Conservation (phyloP, 805 yeast species). For the Wickerhamomyces chambardii region DNA sequence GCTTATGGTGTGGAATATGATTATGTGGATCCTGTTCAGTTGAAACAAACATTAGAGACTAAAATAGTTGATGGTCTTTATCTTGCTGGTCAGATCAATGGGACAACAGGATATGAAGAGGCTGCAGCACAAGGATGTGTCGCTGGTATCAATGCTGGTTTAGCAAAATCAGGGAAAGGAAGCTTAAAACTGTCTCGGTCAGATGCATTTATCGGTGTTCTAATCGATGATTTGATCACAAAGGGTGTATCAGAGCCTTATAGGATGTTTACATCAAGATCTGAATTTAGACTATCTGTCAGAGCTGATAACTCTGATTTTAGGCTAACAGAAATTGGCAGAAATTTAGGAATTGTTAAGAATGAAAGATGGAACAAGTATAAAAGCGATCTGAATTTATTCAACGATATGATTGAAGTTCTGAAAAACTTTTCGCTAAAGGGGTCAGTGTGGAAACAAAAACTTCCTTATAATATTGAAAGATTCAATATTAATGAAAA, state of each 20-base stretch:
- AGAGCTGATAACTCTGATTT: conserved; percentile 93
- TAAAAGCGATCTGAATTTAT: conserved; percentile 30
- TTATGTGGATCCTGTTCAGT: conserved; percentile 88
- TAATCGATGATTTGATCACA: conserved; percentile 88
- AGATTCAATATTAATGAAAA: conserved; percentile 26
- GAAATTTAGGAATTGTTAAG: conserved; percentile 55
- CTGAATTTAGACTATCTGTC: conserved; percentile 85
- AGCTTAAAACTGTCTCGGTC: conserved; percentile 57
- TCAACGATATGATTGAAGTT: conserved; percentile 33
- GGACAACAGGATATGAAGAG: conserved; percentile 98
- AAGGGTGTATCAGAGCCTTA: conserved; percentile 97
- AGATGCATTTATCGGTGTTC: conserved; percentile 87
- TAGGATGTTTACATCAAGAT: conserved; percentile 94
- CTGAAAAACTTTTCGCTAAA: conserved; percentile 38
- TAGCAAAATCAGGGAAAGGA: conserved; percentile 28
- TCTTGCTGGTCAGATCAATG: conserved; percentile 96
- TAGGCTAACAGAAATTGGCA: conserved; percentile 68
- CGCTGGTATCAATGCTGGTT: conserved; percentile 95
- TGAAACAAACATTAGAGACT: conserved; percentile 71
- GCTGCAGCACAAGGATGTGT: conserved; percentile 96
- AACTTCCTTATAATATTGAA: conserved; percentile 18
- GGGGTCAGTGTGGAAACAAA: conserved; percentile 55
- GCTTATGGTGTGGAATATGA: conserved; percentile 99
- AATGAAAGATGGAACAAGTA: conserved; percentile 46
- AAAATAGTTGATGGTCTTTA: conserved; percentile 69